These are phyloP conservation scores for Clausena lansium DNA, from an alignment of 345 rosid genomes.

Conservation along the genomic window DNA sequence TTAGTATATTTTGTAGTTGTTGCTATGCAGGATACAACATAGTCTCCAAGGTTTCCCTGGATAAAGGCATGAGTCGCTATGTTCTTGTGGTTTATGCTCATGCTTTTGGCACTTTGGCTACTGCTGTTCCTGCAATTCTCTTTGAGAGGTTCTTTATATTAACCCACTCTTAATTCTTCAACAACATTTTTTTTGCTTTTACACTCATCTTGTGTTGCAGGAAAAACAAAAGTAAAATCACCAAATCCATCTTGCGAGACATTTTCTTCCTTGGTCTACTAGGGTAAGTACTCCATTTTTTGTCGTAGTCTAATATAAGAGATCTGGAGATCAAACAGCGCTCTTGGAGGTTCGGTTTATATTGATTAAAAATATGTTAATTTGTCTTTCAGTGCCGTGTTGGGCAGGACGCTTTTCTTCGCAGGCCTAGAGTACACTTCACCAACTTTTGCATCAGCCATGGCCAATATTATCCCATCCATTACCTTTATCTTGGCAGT, in stretches of 20 bases:
- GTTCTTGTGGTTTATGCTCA: slow-evolving; percentile 10
- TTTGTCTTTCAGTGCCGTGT: not conserved
- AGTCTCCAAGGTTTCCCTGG: slow-evolving; percentile 14
- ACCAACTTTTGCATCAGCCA: slow-evolving; percentile 9
- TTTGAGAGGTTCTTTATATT: not conserved
- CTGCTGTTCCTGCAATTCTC: slow-evolving; percentile 6
- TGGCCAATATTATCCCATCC: slow-evolving; percentile 3
- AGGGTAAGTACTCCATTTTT: not conserved
- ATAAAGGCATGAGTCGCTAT: slow-evolving; percentile 8
- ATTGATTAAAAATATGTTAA: too few species aligned
- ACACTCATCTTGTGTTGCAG: not conserved
- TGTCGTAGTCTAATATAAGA: not conserved
- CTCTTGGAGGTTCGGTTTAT: too few species aligned
- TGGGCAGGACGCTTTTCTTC: not conserved
- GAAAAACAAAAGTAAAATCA: slow-evolving; percentile 12
- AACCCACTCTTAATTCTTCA: not conserved
- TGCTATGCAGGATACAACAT: slow-evolving; percentile 1
- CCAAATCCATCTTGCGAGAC: not conserved
- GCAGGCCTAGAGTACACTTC: slow-evolving; percentile 11
- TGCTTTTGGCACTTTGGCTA: not conserved
- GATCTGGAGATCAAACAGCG: not conserved
- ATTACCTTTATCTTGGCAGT: slow-evolving; percentile 17
- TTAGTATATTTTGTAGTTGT: not conserved
- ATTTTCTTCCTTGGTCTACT: slow-evolving; percentile 5
- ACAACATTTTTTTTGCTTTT: not conserved